A percentile compares a stretch with the other conserved stretches of the same genome.
Evolutionary conservation across 495 filamentous ascomycete genomes (phyloP).

Genomic region (Penicillium subrubescens): DNA sequence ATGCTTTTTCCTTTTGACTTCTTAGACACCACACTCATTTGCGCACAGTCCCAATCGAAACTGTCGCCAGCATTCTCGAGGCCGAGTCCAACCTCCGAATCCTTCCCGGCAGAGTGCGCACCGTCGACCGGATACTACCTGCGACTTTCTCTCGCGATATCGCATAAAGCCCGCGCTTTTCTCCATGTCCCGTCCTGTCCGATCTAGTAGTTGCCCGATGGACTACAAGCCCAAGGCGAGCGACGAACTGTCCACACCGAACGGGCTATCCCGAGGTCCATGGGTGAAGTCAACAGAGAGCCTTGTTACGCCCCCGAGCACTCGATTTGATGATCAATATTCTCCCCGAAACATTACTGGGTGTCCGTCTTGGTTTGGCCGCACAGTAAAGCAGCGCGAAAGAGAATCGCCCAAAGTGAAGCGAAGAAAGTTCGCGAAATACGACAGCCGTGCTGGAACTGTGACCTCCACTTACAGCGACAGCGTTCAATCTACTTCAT

Average conservation of each 20-base stretch:
- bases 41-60: neutral
- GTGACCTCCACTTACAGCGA: neutral
- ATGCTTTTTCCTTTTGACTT: neutral
- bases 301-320: neutral
- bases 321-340: neutral
- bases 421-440: neutral
- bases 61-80: neutral
- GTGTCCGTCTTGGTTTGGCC: neutral
- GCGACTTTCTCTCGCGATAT: neutral
- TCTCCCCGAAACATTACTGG: constrained; percentile 1
- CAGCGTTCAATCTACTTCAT: neutral
- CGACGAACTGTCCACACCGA: neutral
- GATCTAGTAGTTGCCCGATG: neutral
- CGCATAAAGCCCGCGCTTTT: neutral
- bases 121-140: neutral
- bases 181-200: neutral
- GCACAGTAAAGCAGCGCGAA: neutral
- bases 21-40: neutral
- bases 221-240: neutral
- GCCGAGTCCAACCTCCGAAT: neutral
- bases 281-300: neutral
- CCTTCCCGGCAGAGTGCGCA: neutral
- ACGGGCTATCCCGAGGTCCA: neutral
- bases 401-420: neutral
- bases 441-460: too few species aligned